Base-by-base conservation (phyloP, 345 rosid genomes). In the Acer negundo region DNA sequence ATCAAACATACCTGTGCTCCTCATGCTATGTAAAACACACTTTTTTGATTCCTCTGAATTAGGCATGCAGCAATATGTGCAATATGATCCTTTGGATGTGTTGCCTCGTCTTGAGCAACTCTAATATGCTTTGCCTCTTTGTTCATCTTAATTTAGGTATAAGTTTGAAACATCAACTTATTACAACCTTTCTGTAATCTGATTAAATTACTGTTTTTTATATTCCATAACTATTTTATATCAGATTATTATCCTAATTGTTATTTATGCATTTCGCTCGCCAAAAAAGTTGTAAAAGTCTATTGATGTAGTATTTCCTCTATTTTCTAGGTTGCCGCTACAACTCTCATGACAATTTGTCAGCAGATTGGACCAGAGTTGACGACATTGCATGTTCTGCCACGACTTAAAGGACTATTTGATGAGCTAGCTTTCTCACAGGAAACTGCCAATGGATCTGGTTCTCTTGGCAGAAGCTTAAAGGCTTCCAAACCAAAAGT, bases 401-500 rank as follows among this genome's bases (percentile, higher is more conserved):
- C 98, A 24, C 92, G 91, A 82, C 92, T 95, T 62, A 95, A 93
- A 79, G 97, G 86, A 84, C 90, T 95, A 76, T 95, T 95, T 65
- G 92, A 95, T 83, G 98, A 90, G 84, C 92, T 95, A 82, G 98
- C 98, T 62, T 95, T 95, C 91, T 91, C 98, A 78, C 93, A 86
- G 82, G 90, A 91, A 80, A 75, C 80, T 77, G 76, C 75, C 26
- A 75, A 71, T 75, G 81, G 79, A 40, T 84, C 92, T 74, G 88
- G 86, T 69, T 89, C 92, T 71, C 67, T 80, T 59, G 85, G 84
- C 75, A 82, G 82, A 85, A 86, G 76, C 82, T 84, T 73, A 78
- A 87, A 85, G 86, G 73, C 66, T 84, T 67, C 84, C 4, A 84
- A 81, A 73, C 74, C 79, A 55, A 93, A 81, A 81, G 69, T 74